A percentile compares a stretch with the other conserved stretches of the same genome.
phyloP scores from a whole-genome alignment of 768 basidiomycete species.

The Rhizopogon vinicolor region DNA sequence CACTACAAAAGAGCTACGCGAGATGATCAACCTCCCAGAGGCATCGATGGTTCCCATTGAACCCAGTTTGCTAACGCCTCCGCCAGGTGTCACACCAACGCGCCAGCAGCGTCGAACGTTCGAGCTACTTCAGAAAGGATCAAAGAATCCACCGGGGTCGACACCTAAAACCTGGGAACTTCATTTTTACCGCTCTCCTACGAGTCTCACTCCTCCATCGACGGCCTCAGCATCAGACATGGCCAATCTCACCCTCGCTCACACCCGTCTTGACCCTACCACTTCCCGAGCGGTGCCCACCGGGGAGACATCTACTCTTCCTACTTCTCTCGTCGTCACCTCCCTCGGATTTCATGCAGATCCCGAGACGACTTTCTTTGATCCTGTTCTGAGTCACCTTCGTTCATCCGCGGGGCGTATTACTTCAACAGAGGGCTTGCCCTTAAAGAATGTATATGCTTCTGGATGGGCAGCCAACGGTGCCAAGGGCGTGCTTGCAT shows the following conservation, averaged over 20 bases:
- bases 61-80: conserved; percentile 35
- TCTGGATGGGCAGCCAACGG: conserved; percentile 93
- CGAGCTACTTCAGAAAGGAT: conserved; percentile 63
- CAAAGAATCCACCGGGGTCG: conserved; percentile 42
- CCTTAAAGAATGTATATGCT: conserved; percentile 70
- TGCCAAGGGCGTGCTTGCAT: conserved; percentile 86
- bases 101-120: conserved; percentile 66
- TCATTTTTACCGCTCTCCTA: conserved; percentile 77
- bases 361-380: conserved; percentile 53
- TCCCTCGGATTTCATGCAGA: conserved; percentile 85
- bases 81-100: conserved; percentile 34
- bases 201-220: conserved; percentile 32
- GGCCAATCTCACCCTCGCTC: conserved; percentile 49
- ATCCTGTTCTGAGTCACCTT: conserved; percentile 50
- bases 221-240: conserved; percentile 14
- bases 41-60: conserved; percentile 65
- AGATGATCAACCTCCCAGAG: conserved; percentile 64
- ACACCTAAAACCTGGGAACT: conserved; percentile 73
- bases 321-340: conserved; percentile 79
- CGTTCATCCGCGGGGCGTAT: conserved; percentile 51
- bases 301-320: conserved; percentile 42
- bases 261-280: conserved; percentile 52
- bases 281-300: conserved; percentile 50
- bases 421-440: conserved; percentile 30
- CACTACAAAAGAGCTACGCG: conserved; percentile 89